phyloP scores from a whole-genome alignment of 2,329 filamentous ascomycete species.

The Arthrobotrys sinensis region DNA sequence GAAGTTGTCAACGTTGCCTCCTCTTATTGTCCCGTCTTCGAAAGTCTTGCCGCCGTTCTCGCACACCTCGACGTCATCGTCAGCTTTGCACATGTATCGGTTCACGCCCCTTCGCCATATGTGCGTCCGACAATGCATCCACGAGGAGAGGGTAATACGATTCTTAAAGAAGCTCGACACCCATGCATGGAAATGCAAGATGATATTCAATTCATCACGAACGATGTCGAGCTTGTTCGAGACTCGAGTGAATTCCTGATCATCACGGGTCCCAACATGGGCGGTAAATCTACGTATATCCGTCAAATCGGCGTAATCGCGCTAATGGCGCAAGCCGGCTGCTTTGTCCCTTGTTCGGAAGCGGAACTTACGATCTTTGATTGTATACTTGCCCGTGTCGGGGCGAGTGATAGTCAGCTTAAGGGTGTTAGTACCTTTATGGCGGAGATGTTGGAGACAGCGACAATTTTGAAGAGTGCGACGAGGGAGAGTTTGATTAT shows the following conservation, averaged over 20 bases:
- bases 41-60: slow-evolving; percentile 87
- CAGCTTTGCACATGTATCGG: slow-evolving; percentile 90
- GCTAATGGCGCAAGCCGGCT: slow-evolving; percentile 95
- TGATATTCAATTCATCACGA: slow-evolving; percentile 98
- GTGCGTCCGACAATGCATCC: slow-evolving; percentile 91
- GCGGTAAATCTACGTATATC: slow-evolving; percentile 98
- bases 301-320: slow-evolving; percentile 97
- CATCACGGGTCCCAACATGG: slow-evolving; percentile 99
- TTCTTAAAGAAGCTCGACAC: slow-evolving; percentile 93
- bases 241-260: slow-evolving; percentile 90
- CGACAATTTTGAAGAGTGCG: slow-evolving; percentile 97
- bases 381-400: slow-evolving; percentile 94
- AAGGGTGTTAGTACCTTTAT: slow-evolving; percentile 99
- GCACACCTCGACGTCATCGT: slow-evolving; percentile 96
- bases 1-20: slow-evolving; percentile 95
- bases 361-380: slow-evolving; percentile 97
- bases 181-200: slow-evolving; percentile 99
- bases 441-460: slow-evolving; percentile 99
- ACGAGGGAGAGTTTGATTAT: slow-evolving; percentile 97
- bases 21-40: slow-evolving; percentile 93
- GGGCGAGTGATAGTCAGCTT: slow-evolving; percentile 94
- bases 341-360: slow-evolving; percentile 91
- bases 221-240: slow-evolving; percentile 87
- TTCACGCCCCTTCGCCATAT: slow-evolving; percentile 93
- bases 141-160: slow-evolving; percentile 87